These are phyloP conservation scores for Saururus chinensis DNA, from an alignment of 164 flowering plant species.

Conservation along the genomic window DNA sequence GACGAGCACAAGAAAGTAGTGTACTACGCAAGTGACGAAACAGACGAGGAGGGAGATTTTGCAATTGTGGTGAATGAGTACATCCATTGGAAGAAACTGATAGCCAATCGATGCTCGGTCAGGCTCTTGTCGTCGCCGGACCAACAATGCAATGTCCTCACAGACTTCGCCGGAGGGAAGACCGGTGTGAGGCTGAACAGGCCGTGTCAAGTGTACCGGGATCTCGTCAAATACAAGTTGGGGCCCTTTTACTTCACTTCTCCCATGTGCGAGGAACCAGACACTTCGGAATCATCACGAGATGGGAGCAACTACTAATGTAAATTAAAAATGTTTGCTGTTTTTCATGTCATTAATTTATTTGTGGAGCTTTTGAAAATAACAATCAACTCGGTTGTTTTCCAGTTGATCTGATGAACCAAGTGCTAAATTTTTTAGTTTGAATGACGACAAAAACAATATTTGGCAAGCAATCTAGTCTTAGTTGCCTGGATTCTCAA, in stretches of 20 bases:
- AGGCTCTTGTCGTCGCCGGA: conserved; percentile 74
- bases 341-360: too few species aligned
- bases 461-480: too few species aligned
- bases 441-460: too few species aligned
- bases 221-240: conserved; percentile 26
- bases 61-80: conserved; percentile 27
- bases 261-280: conserved; percentile 68
- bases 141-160: conserved; percentile 39
- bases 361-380: too few species aligned
- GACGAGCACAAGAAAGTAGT: conserved; percentile 45
- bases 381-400: too few species aligned
- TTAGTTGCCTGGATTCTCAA: too few species aligned
- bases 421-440: too few species aligned
- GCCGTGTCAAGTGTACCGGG: conserved; percentile 39
- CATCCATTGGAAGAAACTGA: conserved; percentile 36
- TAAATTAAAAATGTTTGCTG: too few species aligned
- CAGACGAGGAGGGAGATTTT: conserved; percentile 46
- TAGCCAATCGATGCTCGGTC: conserved; percentile 33
- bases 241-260: conserved; percentile 59
- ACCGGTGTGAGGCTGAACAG: conserved; percentile 44
- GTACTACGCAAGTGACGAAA: conserved; percentile 54
- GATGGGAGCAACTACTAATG: not conserved
- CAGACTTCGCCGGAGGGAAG: conserved; percentile 50
- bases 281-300: conserved; percentile 5
- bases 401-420: too few species aligned